Base-by-base conservation (phyloP, 192 early-diverging fungal species). In the Allomyces javanicus region DNA sequence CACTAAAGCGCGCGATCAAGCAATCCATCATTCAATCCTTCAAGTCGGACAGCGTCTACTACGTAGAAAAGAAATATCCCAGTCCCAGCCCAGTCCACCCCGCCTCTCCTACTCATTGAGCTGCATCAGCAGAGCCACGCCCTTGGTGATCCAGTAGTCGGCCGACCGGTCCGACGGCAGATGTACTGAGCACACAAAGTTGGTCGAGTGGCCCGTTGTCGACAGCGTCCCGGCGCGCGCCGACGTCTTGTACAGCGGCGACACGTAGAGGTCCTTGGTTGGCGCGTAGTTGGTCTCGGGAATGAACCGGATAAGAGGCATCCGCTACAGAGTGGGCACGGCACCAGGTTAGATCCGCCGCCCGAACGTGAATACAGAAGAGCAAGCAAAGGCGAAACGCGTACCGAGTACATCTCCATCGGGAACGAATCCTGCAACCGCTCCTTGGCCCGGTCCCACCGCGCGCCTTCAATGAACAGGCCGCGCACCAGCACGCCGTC, bases 351-450 rank as follows among this genome's bases (percentile, higher is more conserved):
- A 40, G 33, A 40, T 7, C 7, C 7, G n/a, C n/a, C n/a, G n/a
- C n/a, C n/a, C n/a, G n/a, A 66, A 63, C 24, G 63, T 27, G 25
- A 65, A 19, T 33, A 21, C 19, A 25, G 64, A 4, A 40, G 55
- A 17, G 63, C 61, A 25, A 44, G 17, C n/a, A 45, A 24, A 63
- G 3, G 6, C 17, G 23, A 44, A n/a, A 25, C n/a, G 22, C 72
- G 25, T 72, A 84, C 82, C 66, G 82, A 80, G 68, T 72, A 80
- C 82, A 84, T 84, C 67, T 84, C 82, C 82, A 84, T 84, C 9
- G 82, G 77, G 66, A 78, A 79, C 33, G 82, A 80, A 63, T 84
- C 82, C 66, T 83, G 80, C 9, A 84, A 33, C 21, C 76, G n/a
- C 24, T 72, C 50, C 55, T 75, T 75, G 44, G 81, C 75, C 27